Conservation (phyloP, 2,329 filamentous ascomycete genomes). For the Fusarium liriodendri region DNA sequence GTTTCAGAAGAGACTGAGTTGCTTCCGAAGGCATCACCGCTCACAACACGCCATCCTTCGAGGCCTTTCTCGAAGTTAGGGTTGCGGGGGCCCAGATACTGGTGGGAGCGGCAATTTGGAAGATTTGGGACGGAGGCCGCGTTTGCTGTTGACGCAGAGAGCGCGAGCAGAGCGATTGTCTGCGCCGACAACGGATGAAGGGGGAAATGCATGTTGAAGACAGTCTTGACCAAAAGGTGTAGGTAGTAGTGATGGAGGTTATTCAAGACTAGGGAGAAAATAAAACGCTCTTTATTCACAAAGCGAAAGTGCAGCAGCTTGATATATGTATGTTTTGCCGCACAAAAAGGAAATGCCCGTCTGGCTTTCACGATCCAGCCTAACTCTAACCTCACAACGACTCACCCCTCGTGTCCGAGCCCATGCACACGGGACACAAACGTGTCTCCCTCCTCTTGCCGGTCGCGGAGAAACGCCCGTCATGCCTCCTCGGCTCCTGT, state of each 20-base stretch:
- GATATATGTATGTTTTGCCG: not conserved
- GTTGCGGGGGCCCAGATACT: not conserved
- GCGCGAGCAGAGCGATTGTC: not conserved
- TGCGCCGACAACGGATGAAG: not conserved
- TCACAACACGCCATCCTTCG: not conserved
- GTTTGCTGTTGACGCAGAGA: not conserved
- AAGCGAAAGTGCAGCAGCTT: not conserved
- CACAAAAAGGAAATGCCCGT: not conserved
- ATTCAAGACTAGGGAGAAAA: not conserved
- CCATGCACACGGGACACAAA: not conserved
- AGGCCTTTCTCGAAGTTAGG: not conserved
- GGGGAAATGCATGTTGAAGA: not conserved
- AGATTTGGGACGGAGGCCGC: not conserved
- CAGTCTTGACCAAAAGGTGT: not conserved
- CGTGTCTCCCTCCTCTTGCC: not conserved
- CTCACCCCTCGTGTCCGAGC: not conserved
- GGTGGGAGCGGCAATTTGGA: not conserved
- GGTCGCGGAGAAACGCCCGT: not conserved
- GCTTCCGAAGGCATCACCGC: not conserved
- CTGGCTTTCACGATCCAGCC: not conserved
- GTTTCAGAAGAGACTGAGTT: slow-evolving; percentile 33
- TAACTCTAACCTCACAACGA: not conserved
- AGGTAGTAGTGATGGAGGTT: not conserved
- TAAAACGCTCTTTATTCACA: not conserved
- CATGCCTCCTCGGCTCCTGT: not conserved